phyloP scores from a whole-genome alignment of 139 green algal species.

The Mesotaenium endlicherianum region DNA sequence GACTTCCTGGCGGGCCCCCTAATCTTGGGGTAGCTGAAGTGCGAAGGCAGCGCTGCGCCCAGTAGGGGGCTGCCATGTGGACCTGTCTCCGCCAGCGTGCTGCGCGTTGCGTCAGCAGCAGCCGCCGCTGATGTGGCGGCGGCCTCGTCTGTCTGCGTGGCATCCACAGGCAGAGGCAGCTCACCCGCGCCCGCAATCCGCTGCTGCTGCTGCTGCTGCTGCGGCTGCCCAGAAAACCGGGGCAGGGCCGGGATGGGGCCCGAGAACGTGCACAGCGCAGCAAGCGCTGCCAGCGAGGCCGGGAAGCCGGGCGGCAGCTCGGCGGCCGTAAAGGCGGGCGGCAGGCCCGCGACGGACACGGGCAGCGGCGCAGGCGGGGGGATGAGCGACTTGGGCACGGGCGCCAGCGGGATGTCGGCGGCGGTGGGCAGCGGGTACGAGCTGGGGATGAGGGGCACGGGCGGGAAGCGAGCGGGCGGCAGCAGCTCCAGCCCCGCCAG shows the following conservation, averaged over 20 bases:
- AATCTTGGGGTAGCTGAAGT: not conserved
- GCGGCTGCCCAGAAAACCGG: not conserved
- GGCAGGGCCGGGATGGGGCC: not conserved
- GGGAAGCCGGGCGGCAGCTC: not conserved
- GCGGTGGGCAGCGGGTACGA: slow-evolving; percentile 12
- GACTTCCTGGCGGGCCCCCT: not conserved
- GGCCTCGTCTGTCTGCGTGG: not conserved
- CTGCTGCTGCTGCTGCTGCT: not conserved
- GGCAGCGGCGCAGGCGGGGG: not conserved
- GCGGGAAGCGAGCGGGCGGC: not conserved
- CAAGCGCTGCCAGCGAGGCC: not conserved
- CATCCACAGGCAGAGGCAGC: slow-evolving; percentile 4
- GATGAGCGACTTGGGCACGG: not conserved
- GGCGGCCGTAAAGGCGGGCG: not conserved
- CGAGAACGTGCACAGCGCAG: not conserved
- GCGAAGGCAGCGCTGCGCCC: not conserved
- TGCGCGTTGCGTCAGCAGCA: not conserved
- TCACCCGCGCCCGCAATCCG: too few relatives aligned
- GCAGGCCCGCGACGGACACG: not conserved
- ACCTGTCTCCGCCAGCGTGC: not conserved
- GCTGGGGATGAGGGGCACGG: slow-evolving; percentile 9
- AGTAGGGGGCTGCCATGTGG: not conserved
- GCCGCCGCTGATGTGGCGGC: not conserved
- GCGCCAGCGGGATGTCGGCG: not conserved
- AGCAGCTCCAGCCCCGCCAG: not conserved